A percentile compares a stretch with the other conserved stretches of the same genome.
phyloP scores from a whole-genome alignment of 352 stramenopile species.

The Phytophthora aleatoria region DNA sequence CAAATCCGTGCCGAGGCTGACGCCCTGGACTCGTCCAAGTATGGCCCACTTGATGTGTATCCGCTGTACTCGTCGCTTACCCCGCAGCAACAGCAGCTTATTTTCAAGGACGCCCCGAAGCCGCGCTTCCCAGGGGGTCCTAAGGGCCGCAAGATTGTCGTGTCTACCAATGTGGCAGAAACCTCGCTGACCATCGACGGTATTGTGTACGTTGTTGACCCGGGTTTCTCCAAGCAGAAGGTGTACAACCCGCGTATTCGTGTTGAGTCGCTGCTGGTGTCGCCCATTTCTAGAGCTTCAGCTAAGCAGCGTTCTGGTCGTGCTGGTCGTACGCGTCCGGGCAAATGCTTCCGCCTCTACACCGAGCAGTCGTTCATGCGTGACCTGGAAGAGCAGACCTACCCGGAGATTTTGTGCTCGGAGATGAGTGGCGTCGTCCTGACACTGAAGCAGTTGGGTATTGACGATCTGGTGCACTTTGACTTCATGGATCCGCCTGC shows the following conservation, averaged over 20 bases:
- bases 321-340: slow-evolving; percentile 90
- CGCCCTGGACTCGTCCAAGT: slow-evolving; percentile 94
- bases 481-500: slow-evolving; percentile 99
- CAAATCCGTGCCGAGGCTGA: slow-evolving; percentile 89
- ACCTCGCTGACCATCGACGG: slow-evolving; percentile 99
- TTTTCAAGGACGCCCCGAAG: slow-evolving; percentile 98
- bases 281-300: slow-evolving; percentile 96
- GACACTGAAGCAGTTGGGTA: slow-evolving; percentile 98
- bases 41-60: slow-evolving; percentile 90
- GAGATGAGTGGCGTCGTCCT: slow-evolving; percentile 97
- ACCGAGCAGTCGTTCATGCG: slow-evolving; percentile 97
- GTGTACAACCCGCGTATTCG: slow-evolving; percentile 99
- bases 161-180: slow-evolving; percentile 99
- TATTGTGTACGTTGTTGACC: slow-evolving; percentile 99
- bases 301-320: slow-evolving; percentile 94
- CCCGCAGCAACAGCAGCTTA: slow-evolving; percentile 98
- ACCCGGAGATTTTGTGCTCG: slow-evolving; percentile 98
- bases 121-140: slow-evolving; percentile 82
- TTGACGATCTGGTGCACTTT: slow-evolving; percentile 99
- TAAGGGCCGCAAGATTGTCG: slow-evolving; percentile 96
- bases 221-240: slow-evolving; percentile 99
- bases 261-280: slow-evolving; percentile 98
- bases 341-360: slow-evolving; percentile 98
- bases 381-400: slow-evolving; percentile 98
- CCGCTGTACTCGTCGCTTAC: slow-evolving; percentile 99